These are phyloP conservation scores for Pelagomonas calceolata DNA, from an alignment of 108 stramenopile genomes.

Conservation along the genomic window DNA sequence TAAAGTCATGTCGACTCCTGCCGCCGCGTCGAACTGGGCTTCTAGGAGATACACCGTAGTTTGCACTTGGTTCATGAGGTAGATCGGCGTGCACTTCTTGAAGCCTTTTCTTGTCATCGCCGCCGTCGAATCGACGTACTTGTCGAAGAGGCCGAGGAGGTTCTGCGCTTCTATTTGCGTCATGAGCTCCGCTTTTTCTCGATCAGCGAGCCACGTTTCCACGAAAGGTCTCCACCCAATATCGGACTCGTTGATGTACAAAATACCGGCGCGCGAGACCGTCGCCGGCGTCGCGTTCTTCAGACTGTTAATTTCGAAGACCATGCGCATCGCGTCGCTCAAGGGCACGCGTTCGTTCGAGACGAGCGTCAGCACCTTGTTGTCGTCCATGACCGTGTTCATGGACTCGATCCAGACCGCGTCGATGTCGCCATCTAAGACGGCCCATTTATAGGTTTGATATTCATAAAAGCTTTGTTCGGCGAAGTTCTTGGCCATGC, in stretches of 20 bases:
- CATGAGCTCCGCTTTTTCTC: conserved; percentile 26
- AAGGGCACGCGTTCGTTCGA: conserved; percentile 81
- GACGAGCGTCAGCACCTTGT: conserved; percentile 78
- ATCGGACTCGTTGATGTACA: conserved; percentile 77
- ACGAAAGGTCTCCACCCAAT: conserved; percentile 78
- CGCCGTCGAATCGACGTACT: conserved; percentile 60
- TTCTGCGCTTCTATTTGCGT: conserved; percentile 40
- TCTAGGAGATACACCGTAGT: conserved; percentile 65
- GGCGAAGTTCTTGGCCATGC: conserved; percentile 77
- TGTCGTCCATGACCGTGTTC: conserved; percentile 91
- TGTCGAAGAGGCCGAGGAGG: conserved; percentile 66
- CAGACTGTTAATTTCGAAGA: conserved; percentile 79
- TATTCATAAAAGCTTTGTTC: conserved; percentile 78
- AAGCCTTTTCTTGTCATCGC: conserved; percentile 61
- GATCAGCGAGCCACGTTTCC: conserved; percentile 59
- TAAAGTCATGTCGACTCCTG: conserved; percentile 41
- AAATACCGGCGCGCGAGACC: conserved; percentile 75
- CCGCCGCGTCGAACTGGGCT: conserved; percentile 42
- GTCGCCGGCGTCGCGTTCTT: conserved; percentile 82
- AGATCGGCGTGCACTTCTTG: conserved; percentile 63
- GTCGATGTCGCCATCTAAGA: conserved; percentile 80
- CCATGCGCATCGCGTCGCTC: conserved; percentile 75
- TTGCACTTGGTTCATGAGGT: conserved; percentile 63
- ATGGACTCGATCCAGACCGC: conserved; percentile 88
- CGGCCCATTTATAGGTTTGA: conserved; percentile 76